These are phyloP conservation scores for Pseudisothecium myosuroides DNA, from an alignment of 225 moss, liverwort and hornwort species.

Conservation along the genomic window DNA sequence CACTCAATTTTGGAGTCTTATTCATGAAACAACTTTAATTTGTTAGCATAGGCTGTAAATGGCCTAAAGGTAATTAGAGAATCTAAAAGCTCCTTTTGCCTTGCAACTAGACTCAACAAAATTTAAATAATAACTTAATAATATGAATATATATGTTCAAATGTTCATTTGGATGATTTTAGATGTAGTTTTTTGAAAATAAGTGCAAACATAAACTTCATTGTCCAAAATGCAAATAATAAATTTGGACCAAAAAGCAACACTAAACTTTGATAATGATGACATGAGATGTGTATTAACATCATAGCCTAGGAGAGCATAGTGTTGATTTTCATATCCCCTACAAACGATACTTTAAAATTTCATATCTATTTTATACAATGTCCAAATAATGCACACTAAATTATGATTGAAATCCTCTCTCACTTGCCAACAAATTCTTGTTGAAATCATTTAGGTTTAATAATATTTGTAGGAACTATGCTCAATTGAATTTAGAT, in stretches of 20 bases:
- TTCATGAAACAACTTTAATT: neutral
- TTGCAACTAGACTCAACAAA: neutral
- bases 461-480: neutral
- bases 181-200: accelerated
- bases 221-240: neutral
- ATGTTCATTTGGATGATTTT: neutral
- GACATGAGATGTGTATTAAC: neutral
- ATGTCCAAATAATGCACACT: neutral
- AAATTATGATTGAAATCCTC: neutral
- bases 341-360: neutral
- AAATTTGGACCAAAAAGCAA: neutral
- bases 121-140: neutral
- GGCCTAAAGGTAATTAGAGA: neutral
- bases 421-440: neutral
- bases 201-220: no score
- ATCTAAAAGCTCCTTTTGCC: no score
- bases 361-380: neutral
- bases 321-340: neutral
- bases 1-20: neutral
- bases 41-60: neutral
- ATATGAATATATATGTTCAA: neutral
- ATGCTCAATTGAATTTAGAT: neutral
- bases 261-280: neutral
- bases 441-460: neutral
- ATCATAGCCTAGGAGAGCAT: accelerated